Percentiles rank a stretch among this genome's conserved stretches.
phyloP scores from a whole-genome alignment of 2,329 filamentous ascomycete genomes.

The Pyrenophora seminiperda region DNA sequence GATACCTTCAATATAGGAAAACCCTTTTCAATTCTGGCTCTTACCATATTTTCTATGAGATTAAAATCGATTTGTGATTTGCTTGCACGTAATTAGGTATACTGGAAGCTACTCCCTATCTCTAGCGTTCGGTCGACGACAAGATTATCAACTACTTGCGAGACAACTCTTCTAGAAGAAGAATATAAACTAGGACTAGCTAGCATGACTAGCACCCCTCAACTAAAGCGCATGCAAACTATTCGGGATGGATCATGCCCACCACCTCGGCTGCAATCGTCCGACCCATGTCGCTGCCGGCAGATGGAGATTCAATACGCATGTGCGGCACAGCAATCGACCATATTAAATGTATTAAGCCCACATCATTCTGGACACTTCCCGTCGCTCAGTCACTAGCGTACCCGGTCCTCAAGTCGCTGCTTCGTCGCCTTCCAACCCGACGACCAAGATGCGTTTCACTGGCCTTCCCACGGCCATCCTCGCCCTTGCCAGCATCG shows the following conservation, averaged over 20 bases:
- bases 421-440: neutral
- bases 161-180: too few species aligned
- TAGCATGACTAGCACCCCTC: neutral
- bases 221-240: neutral
- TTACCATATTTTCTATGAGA: too few species aligned
- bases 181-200: neutral
- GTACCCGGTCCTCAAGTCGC: too few species aligned
- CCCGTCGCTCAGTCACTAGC: neutral
- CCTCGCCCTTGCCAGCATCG: conserved; percentile 15
- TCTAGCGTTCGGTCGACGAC: too few species aligned
- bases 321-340: neutral
- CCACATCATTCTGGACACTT: neutral
- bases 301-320: neutral
- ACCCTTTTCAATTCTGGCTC: too few species aligned
- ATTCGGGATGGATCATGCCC: too few species aligned
- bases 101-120: too few species aligned
- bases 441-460: conserved; percentile 8
- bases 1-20: too few species aligned
- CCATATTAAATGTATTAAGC: conserved; percentile 1
- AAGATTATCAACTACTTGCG: too few species aligned
- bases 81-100: too few species aligned
- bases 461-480: conserved; percentile 1
- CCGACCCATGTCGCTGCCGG: conserved; percentile 8
- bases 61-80: too few species aligned
- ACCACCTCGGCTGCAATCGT: neutral